Evolutionary conservation across 768 basidiomycete species (phyloP), one percentile per base, ranked within the genome.

Genomic region (Arthromyces matolae): DNA sequence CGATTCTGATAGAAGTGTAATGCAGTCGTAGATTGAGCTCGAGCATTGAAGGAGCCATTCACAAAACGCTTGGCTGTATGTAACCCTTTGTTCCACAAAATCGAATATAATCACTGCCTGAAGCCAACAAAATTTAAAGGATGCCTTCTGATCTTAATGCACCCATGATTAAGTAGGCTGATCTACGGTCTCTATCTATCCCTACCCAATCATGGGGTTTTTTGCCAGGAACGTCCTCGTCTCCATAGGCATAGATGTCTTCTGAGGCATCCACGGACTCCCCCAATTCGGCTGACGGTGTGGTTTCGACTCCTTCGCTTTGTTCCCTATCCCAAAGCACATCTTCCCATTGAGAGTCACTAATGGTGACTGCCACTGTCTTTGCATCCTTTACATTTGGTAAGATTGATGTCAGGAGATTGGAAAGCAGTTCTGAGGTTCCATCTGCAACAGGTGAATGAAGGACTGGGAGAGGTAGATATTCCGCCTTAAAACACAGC

Each of bases 1-100:
- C 78, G 78, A 55, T 92, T 93, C 58, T 87, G 84, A 60, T 93
- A 93, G 60, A 93, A 93, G 55, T 80, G 78, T 14, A 75, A 66
- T 14, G 78, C 71, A n/a, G n/a, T n/a, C 13, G 76, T 72, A 39
- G 60, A 61, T 49, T 54, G 38, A 31, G 22, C 47, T n/a, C 58
- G 58, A 39, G 32, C 35, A 37, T 43, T 44, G 23, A 19, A 37
- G 39, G 37, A 42, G n/a, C n/a, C n/a, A n/a, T n/a, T n/a, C n/a
- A n/a, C n/a, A n/a, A n/a, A n/a, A n/a, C n/a, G n/a, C n/a, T n/a
- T n/a, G n/a, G n/a, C n/a, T n/a, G n/a, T n/a, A 24, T 49, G 45
- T 56, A 42, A 48, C 25, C 43, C 39, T 24, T 7, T 23, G 40
- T 37, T 9, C 36, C 16, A 19, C 18, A 37, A 37, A 1, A 14